Evolutionary conservation across 345 rosid species (phyloP).

Genomic region (Populus tremula): DNA sequence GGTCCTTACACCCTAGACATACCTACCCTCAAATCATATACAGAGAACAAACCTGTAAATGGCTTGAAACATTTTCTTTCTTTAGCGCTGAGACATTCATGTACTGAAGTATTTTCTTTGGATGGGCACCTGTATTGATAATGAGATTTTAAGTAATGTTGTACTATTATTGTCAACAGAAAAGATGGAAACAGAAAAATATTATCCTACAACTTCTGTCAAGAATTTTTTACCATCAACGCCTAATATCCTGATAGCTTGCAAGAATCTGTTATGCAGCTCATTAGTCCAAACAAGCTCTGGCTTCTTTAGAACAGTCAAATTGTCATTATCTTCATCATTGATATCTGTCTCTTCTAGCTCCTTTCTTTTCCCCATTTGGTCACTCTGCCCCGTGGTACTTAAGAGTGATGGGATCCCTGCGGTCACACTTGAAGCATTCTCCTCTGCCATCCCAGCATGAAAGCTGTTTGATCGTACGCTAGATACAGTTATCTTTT

Average conservation of each 20-base stretch:
- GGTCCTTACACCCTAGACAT: neutral
- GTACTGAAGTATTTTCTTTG: conserved; percentile 43
- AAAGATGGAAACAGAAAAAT: neutral
- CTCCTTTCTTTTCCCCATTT: conserved; percentile 26
- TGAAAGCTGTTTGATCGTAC: conserved; percentile 3
- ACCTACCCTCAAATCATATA: neutral
- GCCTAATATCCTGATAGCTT: conserved; percentile 37
- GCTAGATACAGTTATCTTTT: neutral
- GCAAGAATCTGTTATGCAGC: conserved; percentile 38
- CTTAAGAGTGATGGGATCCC: conserved; percentile 10
- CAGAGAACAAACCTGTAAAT: conserved; percentile 43
- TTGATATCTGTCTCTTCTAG: conserved; percentile 11
- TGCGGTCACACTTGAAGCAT: conserved; percentile 14
- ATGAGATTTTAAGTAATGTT: neutral
- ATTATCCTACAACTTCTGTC: neutral
- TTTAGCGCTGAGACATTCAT: conserved; percentile 48
- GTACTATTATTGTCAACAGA: neutral
- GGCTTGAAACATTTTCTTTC: conserved; percentile 43
- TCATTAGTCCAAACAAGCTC: conserved; percentile 45
- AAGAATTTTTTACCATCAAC: conserved; percentile 33
- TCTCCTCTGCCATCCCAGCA: neutral
- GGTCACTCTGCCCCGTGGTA: conserved; percentile 5
- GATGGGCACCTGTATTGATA: conserved; percentile 34
- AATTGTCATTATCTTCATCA: conserved; percentile 9
- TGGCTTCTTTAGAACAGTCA: conserved; percentile 29